Percentiles rank a stretch among this genome's conserved stretches.
phyloP scores from a whole-genome alignment of 345 rosid species.

The Euclidium syriacum region DNA sequence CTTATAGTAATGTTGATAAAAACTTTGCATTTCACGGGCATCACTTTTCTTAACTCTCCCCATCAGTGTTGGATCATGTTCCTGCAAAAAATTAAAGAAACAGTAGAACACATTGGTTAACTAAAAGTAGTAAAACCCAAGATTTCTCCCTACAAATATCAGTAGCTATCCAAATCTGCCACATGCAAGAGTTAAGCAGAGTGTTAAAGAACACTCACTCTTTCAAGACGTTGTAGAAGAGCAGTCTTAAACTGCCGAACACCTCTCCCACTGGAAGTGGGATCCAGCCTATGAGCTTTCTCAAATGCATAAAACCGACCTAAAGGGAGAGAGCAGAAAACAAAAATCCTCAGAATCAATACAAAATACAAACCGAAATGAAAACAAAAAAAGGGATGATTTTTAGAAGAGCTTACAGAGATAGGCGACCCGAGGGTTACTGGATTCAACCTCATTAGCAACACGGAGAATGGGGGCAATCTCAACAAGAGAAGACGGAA shows the following conservation, averaged over 20 bases:
- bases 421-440: conserved; percentile 92
- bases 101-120: background rate
- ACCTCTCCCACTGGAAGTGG: conserved; percentile 96
- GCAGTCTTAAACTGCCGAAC: conserved; percentile 99
- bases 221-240: conserved; percentile 95
- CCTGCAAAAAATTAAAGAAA: conserved; percentile 37
- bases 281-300: conserved; percentile 96
- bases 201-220: conserved; percentile 42
- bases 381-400: background rate
- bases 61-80: conserved; percentile 72
- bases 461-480: conserved; percentile 99
- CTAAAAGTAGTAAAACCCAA: background rate
- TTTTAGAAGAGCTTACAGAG: conserved; percentile 56
- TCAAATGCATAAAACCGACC: conserved; percentile 99
- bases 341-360: background rate
- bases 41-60: conserved; percentile 80
- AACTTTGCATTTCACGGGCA: conserved; percentile 91
- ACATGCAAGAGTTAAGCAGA: background rate
- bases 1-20: conserved; percentile 81
- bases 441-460: conserved; percentile 94
- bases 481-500: conserved; percentile 90
- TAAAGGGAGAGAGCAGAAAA: conserved; percentile 21
- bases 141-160: background rate
- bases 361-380: background rate
- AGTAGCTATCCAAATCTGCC: background rate